Evolutionary conservation across 192 early-diverging fungal species (phyloP).

Genomic region (Spizellomyces sp.): DNA sequence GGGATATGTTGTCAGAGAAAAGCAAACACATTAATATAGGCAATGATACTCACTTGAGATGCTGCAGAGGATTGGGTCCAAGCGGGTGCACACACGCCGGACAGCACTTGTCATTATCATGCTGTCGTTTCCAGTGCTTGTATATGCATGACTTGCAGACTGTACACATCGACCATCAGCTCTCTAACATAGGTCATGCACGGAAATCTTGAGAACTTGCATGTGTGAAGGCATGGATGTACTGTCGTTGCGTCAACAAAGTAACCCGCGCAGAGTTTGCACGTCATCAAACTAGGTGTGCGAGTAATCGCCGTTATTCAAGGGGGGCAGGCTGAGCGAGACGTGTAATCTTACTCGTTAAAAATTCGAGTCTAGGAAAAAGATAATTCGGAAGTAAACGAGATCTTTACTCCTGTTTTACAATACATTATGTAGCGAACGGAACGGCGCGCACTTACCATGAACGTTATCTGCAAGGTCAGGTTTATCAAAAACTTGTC

Average conservation of each 20-base stretch:
- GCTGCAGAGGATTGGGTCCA: conserved; percentile 3
- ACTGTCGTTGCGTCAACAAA: conserved; percentile 15
- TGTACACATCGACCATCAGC: background rate
- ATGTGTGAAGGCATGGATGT: conserved; percentile 19
- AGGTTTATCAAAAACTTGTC: too few species aligned
- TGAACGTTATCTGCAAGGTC: too few species aligned
- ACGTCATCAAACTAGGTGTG: background rate
- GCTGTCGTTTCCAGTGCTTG: conserved; percentile 5
- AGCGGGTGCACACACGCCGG: conserved; percentile 1
- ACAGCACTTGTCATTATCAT: background rate
- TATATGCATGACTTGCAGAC: conserved; percentile 20
- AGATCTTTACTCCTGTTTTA: too few species aligned
- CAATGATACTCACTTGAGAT: background rate
- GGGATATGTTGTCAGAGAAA: background rate
- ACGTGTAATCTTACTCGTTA: too few species aligned
- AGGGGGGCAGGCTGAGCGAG: background rate
- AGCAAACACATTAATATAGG: too few species aligned
- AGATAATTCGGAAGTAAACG: too few species aligned
- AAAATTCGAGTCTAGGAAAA: too few species aligned
- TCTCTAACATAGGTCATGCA: background rate
- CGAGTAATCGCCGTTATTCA: background rate
- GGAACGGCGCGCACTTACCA: too few species aligned
- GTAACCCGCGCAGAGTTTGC: conserved; percentile 13
- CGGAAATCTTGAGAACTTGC: background rate
- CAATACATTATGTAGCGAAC: too few species aligned